Evolutionary conservation across 1,284 basidiomycete genomes (phyloP), one percentile per base, ranked within the genome.

Genomic region (Marasmius fiardii): DNA sequence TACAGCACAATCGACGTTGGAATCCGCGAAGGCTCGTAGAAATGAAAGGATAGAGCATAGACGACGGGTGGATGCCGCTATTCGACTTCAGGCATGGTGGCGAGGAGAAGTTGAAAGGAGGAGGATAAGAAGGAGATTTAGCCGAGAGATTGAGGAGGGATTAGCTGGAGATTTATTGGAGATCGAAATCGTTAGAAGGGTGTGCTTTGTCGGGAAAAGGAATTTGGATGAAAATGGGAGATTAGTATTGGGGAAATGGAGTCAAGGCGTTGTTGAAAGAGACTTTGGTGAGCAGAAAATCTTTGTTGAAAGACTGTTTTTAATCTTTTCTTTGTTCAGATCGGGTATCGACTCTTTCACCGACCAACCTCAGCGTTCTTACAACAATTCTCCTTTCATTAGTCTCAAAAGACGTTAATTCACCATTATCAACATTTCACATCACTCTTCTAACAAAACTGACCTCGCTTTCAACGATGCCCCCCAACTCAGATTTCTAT

Each of bases 41-140:
- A 71, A 75, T 51, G 81, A 85, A 62, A 78, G 91, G 20, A 74
- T 80, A 45, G 76, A 80, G 49, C 71, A 74, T 20, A 81, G 84
- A 53, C 75, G 73, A 54, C 74, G 75, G 54, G 76, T 81, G 43
- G 82, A 87, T 24, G 80, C 75, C 34, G 87, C 87, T 0, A 65
- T 75, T 2, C 71, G 68, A 43, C 76, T 93, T 37, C 90, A 92
- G 65, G 77, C 80, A n/a, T 85, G 81, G 79, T 91, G 82, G 82
- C 69, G 86, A 16, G 83, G 83, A 1, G 61, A 74, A 4, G 59
- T 61, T 21, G 74, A 80, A 49, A 74, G 74, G 1, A 69, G 67
- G 49, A 60, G 55, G 7, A 72, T 78, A 4, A 74, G 79, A 61
- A 63, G 61, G 33, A 63, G 77, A 16, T 66, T 92, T 61, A 66